phyloP scores from a whole-genome alignment of 176 grass and related monocot genomes.

The Coix lacrymajobi region DNA sequence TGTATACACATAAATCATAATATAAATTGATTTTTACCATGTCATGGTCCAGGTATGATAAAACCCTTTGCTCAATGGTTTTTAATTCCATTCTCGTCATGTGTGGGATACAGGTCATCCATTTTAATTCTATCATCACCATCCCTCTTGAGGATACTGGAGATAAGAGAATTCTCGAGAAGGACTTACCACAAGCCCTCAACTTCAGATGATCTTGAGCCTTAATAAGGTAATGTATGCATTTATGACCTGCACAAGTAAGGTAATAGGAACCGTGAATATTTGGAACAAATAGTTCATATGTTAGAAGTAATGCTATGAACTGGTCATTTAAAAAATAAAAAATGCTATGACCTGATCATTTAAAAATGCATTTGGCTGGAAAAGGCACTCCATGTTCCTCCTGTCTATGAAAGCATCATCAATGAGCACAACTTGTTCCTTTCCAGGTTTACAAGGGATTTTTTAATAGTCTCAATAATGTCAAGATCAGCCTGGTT shows the following conservation, averaged over 20 bases:
- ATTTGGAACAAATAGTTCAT: not conserved
- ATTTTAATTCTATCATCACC: not conserved
- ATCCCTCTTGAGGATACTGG: not conserved
- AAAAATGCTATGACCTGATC: not conserved
- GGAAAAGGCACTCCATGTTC: not conserved
- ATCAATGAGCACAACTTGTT: not conserved
- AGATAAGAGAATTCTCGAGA: not conserved
- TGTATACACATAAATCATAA: not conserved
- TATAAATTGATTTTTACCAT: not conserved
- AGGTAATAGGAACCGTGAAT: too few relatives aligned
- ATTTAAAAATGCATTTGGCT: not conserved
- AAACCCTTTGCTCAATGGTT: not conserved
- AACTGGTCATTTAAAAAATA: not conserved
- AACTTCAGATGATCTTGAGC: not conserved
- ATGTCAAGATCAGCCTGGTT: too few relatives aligned
- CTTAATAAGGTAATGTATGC: not conserved
- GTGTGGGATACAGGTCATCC: not conserved
- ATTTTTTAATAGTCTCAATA: not conserved
- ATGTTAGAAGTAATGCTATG: not conserved
- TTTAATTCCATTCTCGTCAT: not conserved
- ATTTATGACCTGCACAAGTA: not conserved
- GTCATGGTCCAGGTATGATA: not conserved
- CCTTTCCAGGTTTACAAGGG: not conserved
- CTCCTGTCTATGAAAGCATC: not conserved
- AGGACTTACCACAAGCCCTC: not conserved